Base-by-base conservation (phyloP, 768 basidiomycete species). In the Coprinopsis cinerea region DNA sequence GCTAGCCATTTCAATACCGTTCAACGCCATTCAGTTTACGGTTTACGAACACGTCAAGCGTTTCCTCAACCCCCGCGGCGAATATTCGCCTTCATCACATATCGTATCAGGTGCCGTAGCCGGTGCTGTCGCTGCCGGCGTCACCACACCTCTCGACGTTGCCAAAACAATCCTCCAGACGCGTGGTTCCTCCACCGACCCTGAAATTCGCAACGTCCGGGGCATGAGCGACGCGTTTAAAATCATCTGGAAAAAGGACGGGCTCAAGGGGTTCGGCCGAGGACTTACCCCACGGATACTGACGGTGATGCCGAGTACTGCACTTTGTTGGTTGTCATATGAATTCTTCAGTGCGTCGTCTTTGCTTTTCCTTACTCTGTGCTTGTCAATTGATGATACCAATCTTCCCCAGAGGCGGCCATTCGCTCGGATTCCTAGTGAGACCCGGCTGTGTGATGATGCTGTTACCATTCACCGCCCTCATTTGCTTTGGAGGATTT, bases 151-250 rank as follows among this genome's bases (percentile, higher is more conserved):
- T 11, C 72, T 99, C 47, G 96, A 99, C 66, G 96, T 99, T 22
- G 92, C 92, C 53, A 99, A 99, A 75, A 96, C 94, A 40, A 83
- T 98, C 42, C 71, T 99, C 23, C 96, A 99, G 66, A 98, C 96
- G 30, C 77, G 94, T 53, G 96, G 96, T 15, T 81, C 86, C n/a
- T 83, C 88, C n/a, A 69, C 73, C 5, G 95, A 97, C 57, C 65
- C 75, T 4, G 85, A 92, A 61, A 95, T 99, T 57, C 78, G 94
- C 58, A 77, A 81, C 51, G 85, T 85, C 18, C 73, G 77, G 32
- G 92, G 94, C 1, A 91, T 98, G 84, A 45, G 72, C 49, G 92
- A 94, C 60, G 96, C 96, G 3, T 81, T 92, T 61, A 75, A 80
- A 58, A 83, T 98, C 52, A 94, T 99, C 52, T 88, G 87, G 85